Percentiles rank a stretch among this genome's conserved stretches.
Evolutionary conservation across 192 early-diverging fungal genomes (phyloP).

Genomic region (Umbelopsis vinacea): DNA sequence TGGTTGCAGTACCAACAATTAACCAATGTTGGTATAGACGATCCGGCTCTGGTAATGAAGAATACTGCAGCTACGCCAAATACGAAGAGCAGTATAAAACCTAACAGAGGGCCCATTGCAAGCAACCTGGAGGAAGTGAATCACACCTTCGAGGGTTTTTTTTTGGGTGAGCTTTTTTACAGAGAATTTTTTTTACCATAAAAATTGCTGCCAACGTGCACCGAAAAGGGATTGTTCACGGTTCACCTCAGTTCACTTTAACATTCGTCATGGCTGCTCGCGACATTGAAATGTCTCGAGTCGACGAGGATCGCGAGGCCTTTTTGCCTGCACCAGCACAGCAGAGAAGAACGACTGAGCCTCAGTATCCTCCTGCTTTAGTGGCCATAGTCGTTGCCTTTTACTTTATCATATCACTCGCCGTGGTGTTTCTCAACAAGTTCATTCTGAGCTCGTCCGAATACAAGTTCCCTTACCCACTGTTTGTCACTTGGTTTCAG

Average conservation of each 20-base stretch:
- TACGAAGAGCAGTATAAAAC: constrained; percentile 11
- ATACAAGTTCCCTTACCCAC: constrained; percentile 66
- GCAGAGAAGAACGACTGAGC: constrained; percentile 11
- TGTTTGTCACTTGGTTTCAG: constrained; percentile 72
- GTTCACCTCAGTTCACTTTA: no score
- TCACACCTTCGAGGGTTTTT: not conserved
- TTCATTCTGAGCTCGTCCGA: constrained; percentile 62
- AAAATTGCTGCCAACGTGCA: no score
- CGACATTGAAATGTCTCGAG: constrained; percentile 36
- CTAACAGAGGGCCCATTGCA: not conserved
- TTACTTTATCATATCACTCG: constrained; percentile 63
- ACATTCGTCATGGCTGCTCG: constrained; percentile 13
- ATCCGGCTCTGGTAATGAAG: not conserved
- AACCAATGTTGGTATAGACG: not conserved
- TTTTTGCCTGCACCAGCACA: constrained; percentile 48
- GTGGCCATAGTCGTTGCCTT: constrained; percentile 61
- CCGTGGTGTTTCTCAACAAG: constrained; percentile 73
- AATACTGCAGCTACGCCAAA: constrained; percentile 19
- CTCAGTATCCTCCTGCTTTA: constrained; percentile 39
- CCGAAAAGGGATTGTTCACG: no score
- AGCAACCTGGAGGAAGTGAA: not conserved
- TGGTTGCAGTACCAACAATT: constrained; percentile 21
- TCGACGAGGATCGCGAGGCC: constrained; percentile 42
- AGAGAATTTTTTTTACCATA: not conserved
- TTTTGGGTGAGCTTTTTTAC: not conserved